Percentiles rank a stretch among this genome's conserved stretches.
phyloP scores from a whole-genome alignment of 805 yeast species.

The Monosporozyma unispora region DNA sequence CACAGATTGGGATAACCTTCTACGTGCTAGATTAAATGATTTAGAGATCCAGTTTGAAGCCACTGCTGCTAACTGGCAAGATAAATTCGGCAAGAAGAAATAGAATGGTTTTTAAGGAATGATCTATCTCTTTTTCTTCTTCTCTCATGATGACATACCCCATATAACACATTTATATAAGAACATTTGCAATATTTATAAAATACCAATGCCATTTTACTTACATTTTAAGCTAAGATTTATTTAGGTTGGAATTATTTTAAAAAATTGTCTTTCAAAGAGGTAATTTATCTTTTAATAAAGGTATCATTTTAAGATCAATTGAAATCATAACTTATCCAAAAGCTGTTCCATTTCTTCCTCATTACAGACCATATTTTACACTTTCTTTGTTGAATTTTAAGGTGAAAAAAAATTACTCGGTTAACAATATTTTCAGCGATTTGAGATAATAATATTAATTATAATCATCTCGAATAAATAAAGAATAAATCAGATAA shows the following conservation, averaged over 20 bases:
- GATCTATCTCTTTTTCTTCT: background rate
- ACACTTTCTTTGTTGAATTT: too few relatives aligned
- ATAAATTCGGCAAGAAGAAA: slow-evolving; percentile 18
- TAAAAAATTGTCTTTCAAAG: background rate
- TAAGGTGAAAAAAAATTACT: background rate
- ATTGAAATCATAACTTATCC: too few relatives aligned
- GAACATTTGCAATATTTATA: background rate
- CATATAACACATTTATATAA: background rate
- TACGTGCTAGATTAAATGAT: slow-evolving; percentile 11
- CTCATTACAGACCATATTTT: too few relatives aligned
- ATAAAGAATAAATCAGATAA: too few relatives aligned
- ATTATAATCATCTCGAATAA: too few relatives aligned
- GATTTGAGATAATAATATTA: background rate
- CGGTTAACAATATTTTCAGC: background rate
- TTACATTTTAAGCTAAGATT: background rate
- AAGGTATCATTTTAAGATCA: too few relatives aligned
- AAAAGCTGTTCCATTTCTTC: too few relatives aligned
- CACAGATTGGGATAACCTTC: slow-evolving; percentile 21
- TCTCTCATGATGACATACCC: background rate
- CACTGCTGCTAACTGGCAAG: slow-evolving; percentile 17
- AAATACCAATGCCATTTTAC: background rate
- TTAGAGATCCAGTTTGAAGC: slow-evolving; percentile 15
- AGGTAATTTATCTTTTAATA: too few relatives aligned
- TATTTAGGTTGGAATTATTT: background rate
- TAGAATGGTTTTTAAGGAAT: background rate